Evolutionary conservation across 306 rosid species (phyloP).

Genomic region (Cucumis sativus): Cucumber_9930_V3 NC_026661.2:11884501-11885000

Average conservation of each 20-base stretch:
- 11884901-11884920: constrained; percentile 95
- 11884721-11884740: too few species aligned
- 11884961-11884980: constrained; percentile 99
- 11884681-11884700: background rate
- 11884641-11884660: background rate
- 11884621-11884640: constrained; percentile 44
- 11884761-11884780: too few species aligned
- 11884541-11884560: constrained; percentile 85
- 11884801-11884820: background rate
- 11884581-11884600: constrained; percentile 94
- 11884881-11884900: constrained; percentile 33
- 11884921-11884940: constrained; percentile 70
- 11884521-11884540: background rate
- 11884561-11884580: constrained; percentile 79
- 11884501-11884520: background rate
- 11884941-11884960: constrained; percentile 69
- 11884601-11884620: constrained; percentile 91
- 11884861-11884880: background rate
- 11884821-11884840: background rate
- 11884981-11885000: constrained; percentile 47
- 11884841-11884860: background rate
- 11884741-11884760: too few species aligned
- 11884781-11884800: too few species aligned
- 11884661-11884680: background rate
- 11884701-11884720: too few species aligned